Conservation (phyloP, 2,329 filamentous ascomycete genomes). For the Diplodia corticola region DNA sequence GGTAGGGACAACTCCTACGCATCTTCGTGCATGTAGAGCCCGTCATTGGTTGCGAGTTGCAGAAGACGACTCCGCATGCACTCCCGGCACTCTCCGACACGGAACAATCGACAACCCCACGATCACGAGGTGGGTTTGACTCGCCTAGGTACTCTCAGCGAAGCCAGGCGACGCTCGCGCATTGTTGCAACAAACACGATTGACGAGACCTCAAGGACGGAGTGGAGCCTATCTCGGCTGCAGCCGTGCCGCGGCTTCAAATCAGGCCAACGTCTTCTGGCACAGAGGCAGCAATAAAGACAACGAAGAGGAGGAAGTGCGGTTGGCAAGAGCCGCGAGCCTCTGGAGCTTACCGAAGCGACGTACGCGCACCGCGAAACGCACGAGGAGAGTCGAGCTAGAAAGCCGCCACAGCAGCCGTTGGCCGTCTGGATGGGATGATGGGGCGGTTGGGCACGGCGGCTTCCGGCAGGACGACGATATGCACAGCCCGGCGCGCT, state of each 20-base stretch:
- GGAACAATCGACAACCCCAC: neutral
- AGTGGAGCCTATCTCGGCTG: neutral
- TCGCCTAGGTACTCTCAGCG: no score
- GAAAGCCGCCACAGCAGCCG: neutral
- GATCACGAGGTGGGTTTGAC: neutral
- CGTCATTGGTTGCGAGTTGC: no score
- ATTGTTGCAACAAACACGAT: neutral
- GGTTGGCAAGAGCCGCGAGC: neutral
- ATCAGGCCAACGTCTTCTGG: neutral
- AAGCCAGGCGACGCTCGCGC: no score
- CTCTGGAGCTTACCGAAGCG: neutral
- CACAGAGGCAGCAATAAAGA: neutral
- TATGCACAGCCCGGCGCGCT: neutral
- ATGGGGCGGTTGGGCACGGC: neutral
- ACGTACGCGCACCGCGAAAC: neutral
- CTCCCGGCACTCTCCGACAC: no score
- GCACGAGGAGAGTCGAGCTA: neutral
- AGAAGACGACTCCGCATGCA: neutral
- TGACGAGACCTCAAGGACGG: neutral
- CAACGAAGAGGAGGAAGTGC: neutral
- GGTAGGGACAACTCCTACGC: neutral
- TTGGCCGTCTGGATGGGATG: neutral
- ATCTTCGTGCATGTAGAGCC: no score
- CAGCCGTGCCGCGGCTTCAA: neutral
- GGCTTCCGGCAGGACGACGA: conserved; percentile 1